Evolutionary conservation across 2,329 filamentous ascomycete genomes (phyloP).

Genomic region (Septoria petroselini): DNA sequence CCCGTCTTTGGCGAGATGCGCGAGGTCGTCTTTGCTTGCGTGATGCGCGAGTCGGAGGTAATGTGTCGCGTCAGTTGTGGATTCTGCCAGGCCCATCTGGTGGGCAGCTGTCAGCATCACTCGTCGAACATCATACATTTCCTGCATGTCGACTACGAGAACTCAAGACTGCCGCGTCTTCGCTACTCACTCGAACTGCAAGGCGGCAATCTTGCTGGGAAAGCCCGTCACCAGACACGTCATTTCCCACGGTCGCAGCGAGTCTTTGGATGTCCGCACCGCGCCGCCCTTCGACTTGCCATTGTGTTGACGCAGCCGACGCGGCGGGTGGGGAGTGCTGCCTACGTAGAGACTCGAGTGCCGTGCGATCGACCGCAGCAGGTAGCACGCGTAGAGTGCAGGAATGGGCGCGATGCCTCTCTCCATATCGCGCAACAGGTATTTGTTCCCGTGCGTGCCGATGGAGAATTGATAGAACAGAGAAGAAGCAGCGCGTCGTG

Average conservation of each 20-base stretch:
- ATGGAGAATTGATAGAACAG: too few relatives aligned
- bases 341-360: conserved; percentile 78
- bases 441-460: neutral
- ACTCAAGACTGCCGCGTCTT: neutral
- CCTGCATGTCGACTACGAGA: too few relatives aligned
- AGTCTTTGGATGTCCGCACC: conserved; percentile 64
- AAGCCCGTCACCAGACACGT: conserved; percentile 82
- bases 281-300: conserved; percentile 79
- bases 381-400: conserved; percentile 88
- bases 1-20: conserved; percentile 40
- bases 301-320: conserved; percentile 89
- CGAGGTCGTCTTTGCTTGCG: conserved; percentile 42
- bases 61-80: conserved; percentile 79
- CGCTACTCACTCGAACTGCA: conserved; percentile 81
- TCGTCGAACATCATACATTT: too few relatives aligned
- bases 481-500: neutral
- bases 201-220: conserved; percentile 76
- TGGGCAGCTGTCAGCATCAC: neutral
- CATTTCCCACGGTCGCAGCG: conserved; percentile 86
- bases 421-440: conserved; percentile 24
- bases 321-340: conserved; percentile 81
- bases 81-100: conserved; percentile 88
- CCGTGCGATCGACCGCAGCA: conserved; percentile 77
- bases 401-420: conserved; percentile 58
- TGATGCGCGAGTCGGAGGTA: conserved; percentile 59